Evolutionary conservation across 73 alveolate species (phyloP), one percentile per base, ranked within the genome.

Genomic region (Blepharisma japonicum): DNA sequence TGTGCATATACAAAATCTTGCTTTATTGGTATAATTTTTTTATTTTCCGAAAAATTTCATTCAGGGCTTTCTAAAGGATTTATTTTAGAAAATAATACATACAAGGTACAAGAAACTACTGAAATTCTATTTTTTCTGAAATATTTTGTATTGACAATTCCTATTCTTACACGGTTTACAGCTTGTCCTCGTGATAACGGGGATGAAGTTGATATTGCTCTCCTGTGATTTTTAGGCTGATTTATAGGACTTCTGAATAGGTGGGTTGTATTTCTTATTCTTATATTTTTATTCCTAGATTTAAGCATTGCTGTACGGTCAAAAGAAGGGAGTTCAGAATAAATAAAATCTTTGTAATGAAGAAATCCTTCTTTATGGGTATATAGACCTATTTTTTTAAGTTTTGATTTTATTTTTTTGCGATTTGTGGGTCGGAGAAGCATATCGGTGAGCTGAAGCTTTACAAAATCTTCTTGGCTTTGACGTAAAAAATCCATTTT

Each of bases 121-220:
- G 46, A n/a, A 18, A 9, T 61, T 61, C 47, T n/a, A 61, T 39
- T 39, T 61, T 25, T 61, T n/a, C 46, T n/a, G 23, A 61, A 61
- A 25, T 14, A 61, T 61, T 61, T 39, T 2, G 74, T 61, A 25
- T 61, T 61, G 11, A 61, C 38, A 25, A 61, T 61, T 61, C 74
- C 74, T 61, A 14, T 61, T 8, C 42, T 32, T 32, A 32, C 42
- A 32, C 42, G 42, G 42, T 32, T 32, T 32, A 32, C 3, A 32
- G 42, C 42, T 32, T 32, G 42, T 32, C 42, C 42, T 32, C 42
- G 42, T 32, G 42, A 32, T 32, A 32, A 32, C 42, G 42, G 42
- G 3, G 42, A 32, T 32, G 42, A 32, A 32, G 0, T 32, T 1
- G 42, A 32, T 1, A 32, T 32, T 32, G 42, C 42, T 32, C 42